These are phyloP conservation scores for Coniosporium uncinatum DNA, from an alignment of 2,329 filamentous ascomycete genomes.

Conservation along the genomic window DNA sequence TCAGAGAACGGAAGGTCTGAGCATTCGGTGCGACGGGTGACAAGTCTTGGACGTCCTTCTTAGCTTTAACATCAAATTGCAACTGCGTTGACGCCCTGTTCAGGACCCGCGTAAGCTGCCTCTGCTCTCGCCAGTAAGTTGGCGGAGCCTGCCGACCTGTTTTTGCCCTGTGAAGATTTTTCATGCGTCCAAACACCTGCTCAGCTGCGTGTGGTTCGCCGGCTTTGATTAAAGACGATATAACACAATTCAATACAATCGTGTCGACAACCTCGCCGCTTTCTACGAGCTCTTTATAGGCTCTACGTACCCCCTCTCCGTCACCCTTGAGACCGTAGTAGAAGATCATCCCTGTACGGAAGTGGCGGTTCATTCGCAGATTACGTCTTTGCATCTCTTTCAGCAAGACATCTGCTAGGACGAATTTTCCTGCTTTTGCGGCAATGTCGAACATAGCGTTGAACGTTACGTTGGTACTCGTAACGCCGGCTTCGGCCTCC, in stretches of 20 bases:
- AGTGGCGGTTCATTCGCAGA: conserved; percentile 62
- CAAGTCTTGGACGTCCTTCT: conserved; percentile 58
- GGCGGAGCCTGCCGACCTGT: conserved; percentile 4
- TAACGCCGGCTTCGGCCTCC: conserved; percentile 65
- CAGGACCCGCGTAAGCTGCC: conserved; percentile 33
- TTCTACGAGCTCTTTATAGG: conserved; percentile 80
- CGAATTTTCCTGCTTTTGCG: conserved; percentile 78
- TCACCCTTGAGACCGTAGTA: conserved; percentile 75
- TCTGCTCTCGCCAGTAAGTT: conserved; percentile 30
- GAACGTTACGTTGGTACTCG: conserved; percentile 75
- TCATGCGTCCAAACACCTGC: conserved; percentile 82
- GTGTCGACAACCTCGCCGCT: conserved; percentile 87
- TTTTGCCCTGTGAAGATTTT: conserved; percentile 45
- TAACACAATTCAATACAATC: conserved; percentile 79
- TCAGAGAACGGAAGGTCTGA: conserved; percentile 73
- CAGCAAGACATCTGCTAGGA: conserved; percentile 78
- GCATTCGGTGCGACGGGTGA: conserved; percentile 68
- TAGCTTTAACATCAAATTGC: conserved; percentile 43
- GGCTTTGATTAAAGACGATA: conserved; percentile 69
- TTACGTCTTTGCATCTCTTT: conserved; percentile 71
- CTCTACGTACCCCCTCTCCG: conserved; percentile 65
- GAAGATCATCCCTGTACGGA: conserved; percentile 77
- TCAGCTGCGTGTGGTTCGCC: conserved; percentile 75
- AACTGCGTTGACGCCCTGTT: conserved; percentile 38
- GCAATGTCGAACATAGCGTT: conserved; percentile 90